A percentile compares a stretch with the other conserved stretches of the same genome.
Evolutionary conservation across 2,329 filamentous ascomycete species (phyloP).

Genomic region (Plenodomus lindquistii): DNA sequence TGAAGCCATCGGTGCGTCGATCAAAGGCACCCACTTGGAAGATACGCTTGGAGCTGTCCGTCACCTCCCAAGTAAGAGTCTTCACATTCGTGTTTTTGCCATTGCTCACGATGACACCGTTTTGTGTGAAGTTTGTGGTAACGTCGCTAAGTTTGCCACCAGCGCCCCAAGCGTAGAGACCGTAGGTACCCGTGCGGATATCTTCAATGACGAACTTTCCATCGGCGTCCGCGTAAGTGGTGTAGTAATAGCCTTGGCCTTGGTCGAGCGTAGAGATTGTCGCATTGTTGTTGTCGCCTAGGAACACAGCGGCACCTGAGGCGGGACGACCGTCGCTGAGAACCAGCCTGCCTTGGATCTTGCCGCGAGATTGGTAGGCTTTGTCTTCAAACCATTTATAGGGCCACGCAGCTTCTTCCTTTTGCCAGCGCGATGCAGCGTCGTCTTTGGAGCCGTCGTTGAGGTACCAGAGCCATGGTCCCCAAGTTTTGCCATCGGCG

Average conservation of each 20-base stretch:
- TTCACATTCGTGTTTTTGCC: conserved; percentile 45
- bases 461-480: conserved; percentile 47
- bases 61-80: conserved; percentile 48
- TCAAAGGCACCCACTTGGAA: conserved; percentile 57
- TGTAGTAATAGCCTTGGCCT: conserved; percentile 57
- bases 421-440: conserved; percentile 44
- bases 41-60: conserved; percentile 44
- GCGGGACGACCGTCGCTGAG: conserved; percentile 56
- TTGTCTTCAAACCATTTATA: conserved; percentile 55
- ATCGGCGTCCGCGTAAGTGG: conserved; percentile 48
- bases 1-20: conserved; percentile 52
- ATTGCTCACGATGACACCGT: conserved; percentile 46
- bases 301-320: conserved; percentile 54
- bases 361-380: conserved; percentile 55
- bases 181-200: conserved; percentile 53
- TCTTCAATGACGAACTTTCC: conserved; percentile 52
- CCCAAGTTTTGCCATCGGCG: conserved; percentile 44
- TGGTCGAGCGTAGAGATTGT: conserved; percentile 53
- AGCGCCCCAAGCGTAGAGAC: conserved; percentile 56
- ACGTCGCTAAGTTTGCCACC: conserved; percentile 52
- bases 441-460: conserved; percentile 55
- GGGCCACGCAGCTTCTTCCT: conserved; percentile 53
- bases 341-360: conserved; percentile 49
- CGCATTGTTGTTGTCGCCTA: conserved; percentile 54
- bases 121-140: conserved; percentile 49